Evolutionary conservation across 345 rosid species (phyloP).

Genomic region (Citrus australasica): DNA sequence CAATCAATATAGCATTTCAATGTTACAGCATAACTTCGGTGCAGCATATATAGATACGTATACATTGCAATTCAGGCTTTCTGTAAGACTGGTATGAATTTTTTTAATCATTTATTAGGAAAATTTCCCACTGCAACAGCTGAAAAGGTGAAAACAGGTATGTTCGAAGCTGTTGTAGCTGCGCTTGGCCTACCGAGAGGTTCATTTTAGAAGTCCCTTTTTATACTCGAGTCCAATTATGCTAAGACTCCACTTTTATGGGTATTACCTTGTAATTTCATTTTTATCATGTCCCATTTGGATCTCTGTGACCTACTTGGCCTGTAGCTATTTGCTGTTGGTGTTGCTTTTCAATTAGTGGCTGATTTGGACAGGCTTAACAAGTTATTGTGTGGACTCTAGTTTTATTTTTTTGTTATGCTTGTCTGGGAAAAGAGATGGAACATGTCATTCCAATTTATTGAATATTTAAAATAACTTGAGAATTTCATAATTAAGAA

Average conservation of each 20-base stretch:
- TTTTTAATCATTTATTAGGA: slow-evolving; percentile 37
- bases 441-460: neutral
- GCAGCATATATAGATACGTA: neutral
- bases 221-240: slow-evolving; percentile 44
- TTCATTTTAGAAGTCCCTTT: no score
- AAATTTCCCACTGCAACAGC: slow-evolving; percentile 65
- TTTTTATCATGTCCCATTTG: neutral
- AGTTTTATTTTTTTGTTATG: neutral
- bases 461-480: neutral
- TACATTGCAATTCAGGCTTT: neutral
- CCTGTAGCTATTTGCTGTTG: neutral
- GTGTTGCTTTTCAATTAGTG: no score
- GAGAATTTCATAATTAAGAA: neutral
- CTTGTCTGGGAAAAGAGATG: neutral
- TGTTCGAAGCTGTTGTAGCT: slow-evolving; percentile 4
- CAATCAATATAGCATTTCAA: neutral
- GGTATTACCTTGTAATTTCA: neutral
- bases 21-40: neutral
- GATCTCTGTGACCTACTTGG: neutral
- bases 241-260: slow-evolving; percentile 36
- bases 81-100: neutral
- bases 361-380: neutral
- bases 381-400: neutral
- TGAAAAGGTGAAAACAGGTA: no score
- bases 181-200: slow-evolving; percentile 41